Evolutionary conservation across 1,284 basidiomycete genomes (phyloP).

Genomic region (Leccinum ponderosum): DNA sequence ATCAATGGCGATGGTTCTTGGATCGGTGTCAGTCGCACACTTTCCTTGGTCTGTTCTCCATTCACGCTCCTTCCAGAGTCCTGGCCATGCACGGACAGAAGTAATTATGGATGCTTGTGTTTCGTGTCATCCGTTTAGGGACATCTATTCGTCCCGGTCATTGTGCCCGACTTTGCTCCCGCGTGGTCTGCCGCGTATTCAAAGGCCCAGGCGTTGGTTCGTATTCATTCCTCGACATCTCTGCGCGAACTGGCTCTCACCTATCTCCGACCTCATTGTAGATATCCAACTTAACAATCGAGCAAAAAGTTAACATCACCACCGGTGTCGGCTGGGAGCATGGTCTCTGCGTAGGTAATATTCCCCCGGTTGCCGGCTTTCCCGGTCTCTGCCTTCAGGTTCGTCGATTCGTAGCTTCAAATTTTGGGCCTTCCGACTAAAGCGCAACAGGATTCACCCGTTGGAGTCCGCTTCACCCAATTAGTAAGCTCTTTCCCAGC

Average conservation of each 20-base stretch:
- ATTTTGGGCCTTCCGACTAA: background rate
- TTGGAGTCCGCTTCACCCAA: conserved; percentile 45
- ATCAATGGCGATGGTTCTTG: conserved; percentile 77
- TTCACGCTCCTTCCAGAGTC: conserved; percentile 45
- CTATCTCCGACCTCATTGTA: conserved; percentile 7
- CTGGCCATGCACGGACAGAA: conserved; percentile 68
- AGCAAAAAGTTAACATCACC: conserved; percentile 44
- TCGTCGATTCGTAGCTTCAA: background rate
- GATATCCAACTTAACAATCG: conserved; percentile 40
- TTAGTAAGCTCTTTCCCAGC: conserved; percentile 50
- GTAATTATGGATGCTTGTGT: conserved; percentile 12
- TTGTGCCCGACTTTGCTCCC: conserved; percentile 45
- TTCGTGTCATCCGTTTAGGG: background rate
- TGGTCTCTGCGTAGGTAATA: conserved; percentile 48
- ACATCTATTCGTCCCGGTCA: conserved; percentile 4
- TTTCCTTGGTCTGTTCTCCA: conserved; percentile 6
- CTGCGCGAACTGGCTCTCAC: background rate
- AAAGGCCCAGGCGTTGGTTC: conserved; percentile 38
- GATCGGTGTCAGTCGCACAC: conserved; percentile 62
- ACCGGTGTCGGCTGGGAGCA: conserved; percentile 42
- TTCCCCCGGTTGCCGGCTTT: conserved; percentile 28
- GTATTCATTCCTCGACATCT: conserved; percentile 5
- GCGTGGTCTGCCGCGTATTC: conserved; percentile 43
- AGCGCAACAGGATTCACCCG: conserved; percentile 46
- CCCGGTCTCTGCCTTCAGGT: conserved; percentile 36